phyloP scores from a whole-genome alignment of 78 protist genomes.

The Carpediemonas membranifera region DNA sequence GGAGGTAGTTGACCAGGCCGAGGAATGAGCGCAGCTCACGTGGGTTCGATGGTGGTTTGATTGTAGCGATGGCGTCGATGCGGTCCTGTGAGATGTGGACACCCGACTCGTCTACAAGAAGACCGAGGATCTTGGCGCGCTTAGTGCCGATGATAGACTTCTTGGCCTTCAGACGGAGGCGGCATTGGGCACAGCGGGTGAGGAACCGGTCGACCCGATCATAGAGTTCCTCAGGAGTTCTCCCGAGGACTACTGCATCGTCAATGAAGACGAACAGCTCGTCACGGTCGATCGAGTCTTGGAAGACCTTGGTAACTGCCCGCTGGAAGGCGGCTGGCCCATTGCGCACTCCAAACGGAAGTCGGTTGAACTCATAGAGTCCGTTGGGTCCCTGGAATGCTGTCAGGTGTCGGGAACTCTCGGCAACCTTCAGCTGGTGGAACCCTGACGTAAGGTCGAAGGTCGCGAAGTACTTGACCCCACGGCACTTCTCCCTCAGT shows the following conservation, averaged over 20 bases:
- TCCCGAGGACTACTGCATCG: constrained; percentile 11
- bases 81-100: not conserved
- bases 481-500: not conserved
- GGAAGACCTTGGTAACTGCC: not conserved
- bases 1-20: not conserved
- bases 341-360: constrained; percentile 29
- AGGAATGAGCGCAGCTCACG: not conserved
- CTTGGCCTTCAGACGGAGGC: not conserved
- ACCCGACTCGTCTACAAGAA: not conserved
- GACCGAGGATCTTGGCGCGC: constrained; percentile 16
- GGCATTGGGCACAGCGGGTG: not conserved
- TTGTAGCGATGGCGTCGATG: not conserved
- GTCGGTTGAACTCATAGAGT: constrained; percentile 1
- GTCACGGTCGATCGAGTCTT: not conserved
- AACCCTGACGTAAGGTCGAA: constrained; percentile 27
- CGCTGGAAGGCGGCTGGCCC: constrained; percentile 19
- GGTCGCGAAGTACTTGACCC: not conserved
- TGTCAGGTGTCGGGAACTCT: not conserved
- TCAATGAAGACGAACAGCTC: constrained; percentile 16
- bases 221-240: constrained; percentile 4
- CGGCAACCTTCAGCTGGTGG: constrained; percentile 10
- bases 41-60: not conserved
- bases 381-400: constrained; percentile 24
- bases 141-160: not conserved
- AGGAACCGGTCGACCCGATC: constrained; percentile 7